Conservation (phyloP, 2,329 filamentous ascomycete genomes). For the Phialemoniopsis sp. region DNA sequence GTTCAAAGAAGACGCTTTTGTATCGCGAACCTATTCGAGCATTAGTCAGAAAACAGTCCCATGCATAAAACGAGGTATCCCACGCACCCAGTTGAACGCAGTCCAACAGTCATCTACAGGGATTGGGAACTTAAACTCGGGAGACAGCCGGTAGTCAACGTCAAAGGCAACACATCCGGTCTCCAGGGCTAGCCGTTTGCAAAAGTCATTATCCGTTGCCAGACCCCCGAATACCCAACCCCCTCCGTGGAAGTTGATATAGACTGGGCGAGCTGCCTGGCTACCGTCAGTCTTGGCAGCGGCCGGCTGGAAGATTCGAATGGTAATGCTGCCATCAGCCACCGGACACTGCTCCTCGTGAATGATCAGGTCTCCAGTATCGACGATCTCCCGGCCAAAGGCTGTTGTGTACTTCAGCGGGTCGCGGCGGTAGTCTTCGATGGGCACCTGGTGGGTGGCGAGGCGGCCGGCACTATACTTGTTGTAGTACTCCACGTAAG, state of each 20-base stretch:
- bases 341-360: slow-evolving; percentile 32
- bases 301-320: slow-evolving; percentile 35
- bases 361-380: slow-evolving; percentile 19
- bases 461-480: slow-evolving; percentile 33
- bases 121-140: slow-evolving; percentile 29
- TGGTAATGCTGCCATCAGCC: slow-evolving; percentile 28
- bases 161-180: slow-evolving; percentile 35
- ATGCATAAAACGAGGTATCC: too few species aligned
- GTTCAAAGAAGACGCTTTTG: too few species aligned
- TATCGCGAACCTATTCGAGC: too few species aligned
- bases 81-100: too few species aligned
- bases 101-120: slow-evolving; percentile 32
- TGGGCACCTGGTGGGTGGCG: slow-evolving; percentile 29
- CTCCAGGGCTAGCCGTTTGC: slow-evolving; percentile 30
- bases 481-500: slow-evolving; percentile 34
- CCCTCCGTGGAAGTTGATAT: slow-evolving; percentile 27
- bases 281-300: too few species aligned
- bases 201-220: slow-evolving; percentile 29
- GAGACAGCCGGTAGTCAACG: slow-evolving; percentile 35
- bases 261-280: slow-evolving; percentile 28
- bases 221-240: too few species aligned
- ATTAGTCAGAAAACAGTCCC: too few species aligned
- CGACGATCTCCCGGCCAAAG: slow-evolving; percentile 29
- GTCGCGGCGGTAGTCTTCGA: slow-evolving; percentile 26
- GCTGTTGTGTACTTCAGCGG: slow-evolving; percentile 28